Evolutionary conservation across 192 early-diverging fungal genomes (phyloP), one percentile per base, ranked within the genome.

Genomic region (Coemansia sp.): DNA sequence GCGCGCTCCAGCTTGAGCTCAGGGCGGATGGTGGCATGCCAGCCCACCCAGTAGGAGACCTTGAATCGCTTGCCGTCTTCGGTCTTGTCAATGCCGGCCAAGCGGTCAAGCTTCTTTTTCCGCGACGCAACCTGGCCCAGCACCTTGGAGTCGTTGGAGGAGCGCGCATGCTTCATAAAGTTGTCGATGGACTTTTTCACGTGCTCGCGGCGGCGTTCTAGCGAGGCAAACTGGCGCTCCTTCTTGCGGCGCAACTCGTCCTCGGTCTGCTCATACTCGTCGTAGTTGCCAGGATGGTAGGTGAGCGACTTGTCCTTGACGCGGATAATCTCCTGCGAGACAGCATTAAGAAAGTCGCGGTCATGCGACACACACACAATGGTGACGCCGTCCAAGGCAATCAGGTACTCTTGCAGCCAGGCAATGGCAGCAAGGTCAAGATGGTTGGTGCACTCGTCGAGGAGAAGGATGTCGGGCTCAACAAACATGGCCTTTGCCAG

Each of bases 321-420:
- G 7, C 86, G 78, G 64, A 90, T 89, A 19, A 85, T 88, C 60
- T 94, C 90, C 8, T 82, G 71, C 5, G 83, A 80, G 1, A 91
- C 83, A 14, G 80, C 77, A 56, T 93, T 90, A 50, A 96, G 80
- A 40, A 96, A 94, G 48, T 82, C 80, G 43, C 90, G 87, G 60
- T 96, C 92, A 57, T 90, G 93, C 32, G 91, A 92, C n/a, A 96
- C 90, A 23, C 89, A 74, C 0, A 96, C 83, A 30, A 96, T 68
- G 2, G 90, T 92, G 25, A 82, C 80, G 55, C 83, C 75, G 17
- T 81, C 62, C 11, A 90, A 70, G 15, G 73, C 34, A 0, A 57
- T 52, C 5, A 88, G 67, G 40, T 97, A 94, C 21, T 81, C 72
- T 50, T 91, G 87, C 5, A 97, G 81, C 92, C 92, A 97, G n/a